phyloP scores from a whole-genome alignment of 148 eudicot genomes.

The Oxyria digyna region DNA sequence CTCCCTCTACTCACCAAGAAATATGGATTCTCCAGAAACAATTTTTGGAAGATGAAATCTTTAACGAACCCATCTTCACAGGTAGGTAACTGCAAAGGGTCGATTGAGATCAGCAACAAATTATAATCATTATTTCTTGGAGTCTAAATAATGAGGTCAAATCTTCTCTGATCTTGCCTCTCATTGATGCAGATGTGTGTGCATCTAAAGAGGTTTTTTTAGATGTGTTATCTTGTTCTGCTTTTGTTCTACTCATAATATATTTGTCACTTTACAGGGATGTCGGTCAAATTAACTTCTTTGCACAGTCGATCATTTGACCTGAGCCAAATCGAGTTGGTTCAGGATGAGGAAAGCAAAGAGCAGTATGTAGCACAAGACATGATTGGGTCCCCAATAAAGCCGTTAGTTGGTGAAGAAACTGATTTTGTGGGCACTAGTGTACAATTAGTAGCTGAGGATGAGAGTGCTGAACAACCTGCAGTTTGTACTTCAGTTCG shows the following conservation, averaged over 20 bases:
- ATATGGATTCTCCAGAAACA: conserved; percentile 72
- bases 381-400: conserved; percentile 17
- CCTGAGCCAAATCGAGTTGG: conserved; percentile 34
- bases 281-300: conserved; percentile 39
- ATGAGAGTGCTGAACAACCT: conserved; percentile 8
- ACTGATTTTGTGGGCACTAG: conserved; percentile 11
- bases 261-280: conserved; percentile 26
- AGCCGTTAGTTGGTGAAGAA: conserved; percentile 18
- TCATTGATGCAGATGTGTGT: background rate
- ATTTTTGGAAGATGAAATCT: conserved; percentile 59
- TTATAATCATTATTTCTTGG: background rate
- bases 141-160: background rate
- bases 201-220: background rate
- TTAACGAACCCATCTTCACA: conserved; percentile 52
- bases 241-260: background rate
- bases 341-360: conserved; percentile 18
- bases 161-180: background rate
- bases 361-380: conserved; percentile 13
- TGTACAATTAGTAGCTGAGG: conserved; percentile 13
- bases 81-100: conserved; percentile 27
- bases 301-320: conserved; percentile 46
- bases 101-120: background rate
- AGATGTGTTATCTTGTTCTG: background rate
- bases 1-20: conserved; percentile 84
- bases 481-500: conserved; percentile 11